These are phyloP conservation scores for Argentina anserina DNA, from an alignment of 306 rosid species.

Conservation along the genomic window DNA sequence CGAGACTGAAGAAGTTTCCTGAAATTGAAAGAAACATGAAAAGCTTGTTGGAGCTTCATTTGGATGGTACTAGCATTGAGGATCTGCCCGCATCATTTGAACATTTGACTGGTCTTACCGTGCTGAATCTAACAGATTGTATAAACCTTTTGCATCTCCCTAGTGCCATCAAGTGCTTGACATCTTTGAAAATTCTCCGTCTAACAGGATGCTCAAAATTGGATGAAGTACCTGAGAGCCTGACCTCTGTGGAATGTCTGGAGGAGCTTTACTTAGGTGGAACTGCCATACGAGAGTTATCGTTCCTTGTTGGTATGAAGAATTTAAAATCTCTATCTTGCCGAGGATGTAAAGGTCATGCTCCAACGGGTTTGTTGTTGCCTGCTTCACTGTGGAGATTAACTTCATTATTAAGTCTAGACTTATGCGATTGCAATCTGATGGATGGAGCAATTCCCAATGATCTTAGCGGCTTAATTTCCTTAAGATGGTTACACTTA, in stretches of 20 bases:
- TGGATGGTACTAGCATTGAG: neutral
- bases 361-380: neutral
- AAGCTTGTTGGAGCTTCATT: neutral
- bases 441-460: slow-evolving; percentile 1
- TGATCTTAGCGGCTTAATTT: neutral
- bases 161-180: slow-evolving; percentile 7
- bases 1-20: neutral
- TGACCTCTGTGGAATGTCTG: neutral
- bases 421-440: slow-evolving; percentile 15
- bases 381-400: neutral
- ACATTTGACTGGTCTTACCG: neutral
- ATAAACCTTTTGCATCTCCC: slow-evolving; percentile 16
- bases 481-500: neutral
- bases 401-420: neutral
- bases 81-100: neutral
- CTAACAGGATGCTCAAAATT: slow-evolving; percentile 19
- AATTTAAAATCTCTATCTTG: neutral
- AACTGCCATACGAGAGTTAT: slow-evolving; percentile 8
- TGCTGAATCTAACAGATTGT: slow-evolving; percentile 13
- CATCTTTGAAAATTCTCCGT: slow-evolving; percentile 6
- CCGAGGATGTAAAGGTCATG: neutral
- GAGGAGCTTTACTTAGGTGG: neutral
- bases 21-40: neutral
- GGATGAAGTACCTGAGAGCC: neutral
- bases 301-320: slow-evolving; percentile 1